These are phyloP conservation scores for Dorcoceras hygrometricum DNA, from an alignment of 257 asterid species.

Conservation along the genomic window DNA sequence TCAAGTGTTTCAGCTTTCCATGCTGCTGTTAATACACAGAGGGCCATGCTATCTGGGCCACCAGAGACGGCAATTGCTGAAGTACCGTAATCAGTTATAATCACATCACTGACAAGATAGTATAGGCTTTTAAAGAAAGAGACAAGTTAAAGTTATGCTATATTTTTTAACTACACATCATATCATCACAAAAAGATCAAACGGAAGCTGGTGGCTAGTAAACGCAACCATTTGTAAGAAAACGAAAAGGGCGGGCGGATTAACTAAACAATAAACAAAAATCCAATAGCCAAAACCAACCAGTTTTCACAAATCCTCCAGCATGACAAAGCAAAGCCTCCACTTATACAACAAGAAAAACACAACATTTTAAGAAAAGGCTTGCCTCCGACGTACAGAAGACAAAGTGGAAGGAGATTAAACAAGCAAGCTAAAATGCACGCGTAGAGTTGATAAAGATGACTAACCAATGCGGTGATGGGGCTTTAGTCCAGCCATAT, in stretches of 20 bases:
- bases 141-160: not conserved
- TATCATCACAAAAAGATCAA: constrained; percentile 3
- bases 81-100: constrained; percentile 24
- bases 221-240: not conserved
- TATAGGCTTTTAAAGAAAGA: not conserved
- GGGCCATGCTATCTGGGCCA: constrained; percentile 94
- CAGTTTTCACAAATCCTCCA: not conserved
- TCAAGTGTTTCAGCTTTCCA: constrained; percentile 58
- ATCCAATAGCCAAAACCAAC: not conserved
- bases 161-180: not conserved
- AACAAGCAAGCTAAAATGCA: not conserved
- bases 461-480: constrained; percentile 72
- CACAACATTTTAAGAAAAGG: not conserved
- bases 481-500: constrained; percentile 77
- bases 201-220: not conserved
- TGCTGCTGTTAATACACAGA: constrained; percentile 66
- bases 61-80: constrained; percentile 94
- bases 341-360: not conserved
- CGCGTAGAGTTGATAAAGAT: not conserved
- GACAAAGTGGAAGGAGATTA: not conserved
- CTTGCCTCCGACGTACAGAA: not conserved
- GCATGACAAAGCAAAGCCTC: constrained; percentile 2
- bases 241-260: not conserved
- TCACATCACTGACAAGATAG: not conserved
- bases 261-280: not conserved